Percentiles rank a stretch among this genome's conserved stretches.
These are phyloP conservation scores for Xylariaceae sp. DNA, from an alignment of 2,329 filamentous ascomycete genomes.

Conservation along the genomic window DNA sequence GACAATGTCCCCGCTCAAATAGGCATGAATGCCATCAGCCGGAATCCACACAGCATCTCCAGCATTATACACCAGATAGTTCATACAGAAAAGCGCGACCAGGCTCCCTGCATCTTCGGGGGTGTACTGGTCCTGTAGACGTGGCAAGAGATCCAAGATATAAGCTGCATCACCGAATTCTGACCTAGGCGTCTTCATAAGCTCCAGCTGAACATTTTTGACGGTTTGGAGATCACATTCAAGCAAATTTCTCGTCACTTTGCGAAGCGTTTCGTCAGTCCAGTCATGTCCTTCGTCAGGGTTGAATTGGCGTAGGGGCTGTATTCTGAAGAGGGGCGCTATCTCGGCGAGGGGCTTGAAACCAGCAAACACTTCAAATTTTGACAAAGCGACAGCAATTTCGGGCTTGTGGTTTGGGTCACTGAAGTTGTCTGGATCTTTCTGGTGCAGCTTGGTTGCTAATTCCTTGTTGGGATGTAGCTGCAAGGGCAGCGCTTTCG, in stretches of 20 bases:
- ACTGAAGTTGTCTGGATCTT: slow-evolving; percentile 62
- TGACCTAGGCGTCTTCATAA: slow-evolving; percentile 43
- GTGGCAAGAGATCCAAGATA: slow-evolving; percentile 60
- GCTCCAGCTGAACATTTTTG: slow-evolving; percentile 45
- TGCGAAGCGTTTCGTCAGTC: slow-evolving; percentile 53
- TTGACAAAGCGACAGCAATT: slow-evolving; percentile 66
- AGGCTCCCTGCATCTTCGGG: slow-evolving; percentile 61
- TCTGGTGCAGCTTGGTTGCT: slow-evolving; percentile 57
- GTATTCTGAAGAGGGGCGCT: slow-evolving; percentile 51
- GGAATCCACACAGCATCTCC: slow-evolving; percentile 68
- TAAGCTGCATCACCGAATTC: slow-evolving; percentile 49
- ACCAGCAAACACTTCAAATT: slow-evolving; percentile 73
- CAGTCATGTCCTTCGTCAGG: slow-evolving; percentile 34
- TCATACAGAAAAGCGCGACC: slow-evolving; percentile 70
- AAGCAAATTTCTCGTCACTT: slow-evolving; percentile 52
- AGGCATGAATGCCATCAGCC: slow-evolving; percentile 70
- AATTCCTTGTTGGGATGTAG: slow-evolving; percentile 70
- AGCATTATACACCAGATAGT: slow-evolving; percentile 61
- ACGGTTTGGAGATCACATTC: slow-evolving; percentile 49
- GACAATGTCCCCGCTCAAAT: slow-evolving; percentile 68
- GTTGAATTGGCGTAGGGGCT: slow-evolving; percentile 48
- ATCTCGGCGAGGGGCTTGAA: slow-evolving; percentile 65
- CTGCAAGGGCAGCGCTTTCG: slow-evolving; percentile 70
- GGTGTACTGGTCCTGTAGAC: slow-evolving; percentile 61
- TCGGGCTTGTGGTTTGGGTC: slow-evolving; percentile 78